These are phyloP conservation scores for Claviceps capensis DNA, from an alignment of 2,329 filamentous ascomycete genomes.

Conservation along the genomic window DNA sequence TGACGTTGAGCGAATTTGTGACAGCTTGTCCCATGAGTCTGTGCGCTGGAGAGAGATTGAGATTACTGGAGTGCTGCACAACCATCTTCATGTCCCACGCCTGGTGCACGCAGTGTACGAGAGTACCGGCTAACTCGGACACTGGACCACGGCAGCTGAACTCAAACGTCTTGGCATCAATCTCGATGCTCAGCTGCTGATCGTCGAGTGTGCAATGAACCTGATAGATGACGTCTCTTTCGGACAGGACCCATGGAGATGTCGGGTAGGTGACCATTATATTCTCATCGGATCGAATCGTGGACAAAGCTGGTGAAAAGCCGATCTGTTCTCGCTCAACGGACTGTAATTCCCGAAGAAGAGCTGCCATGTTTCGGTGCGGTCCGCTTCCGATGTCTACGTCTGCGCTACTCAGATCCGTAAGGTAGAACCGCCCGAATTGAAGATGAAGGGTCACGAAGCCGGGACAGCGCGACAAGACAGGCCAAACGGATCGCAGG, in stretches of 20 bases:
- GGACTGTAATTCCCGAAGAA: not conserved
- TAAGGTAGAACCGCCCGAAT: conserved; percentile 18
- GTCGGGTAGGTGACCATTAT: not conserved
- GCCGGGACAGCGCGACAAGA: conserved; percentile 14
- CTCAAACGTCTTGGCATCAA: conserved; percentile 14
- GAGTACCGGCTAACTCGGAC: conserved; percentile 11
- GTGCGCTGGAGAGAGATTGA: conserved; percentile 8
- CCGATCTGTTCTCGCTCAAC: conserved; percentile 7
- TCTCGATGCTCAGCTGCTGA: conserved; percentile 11
- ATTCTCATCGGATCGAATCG: conserved; percentile 14
- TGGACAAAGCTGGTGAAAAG: conserved; percentile 17
- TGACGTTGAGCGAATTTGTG: conserved; percentile 11
- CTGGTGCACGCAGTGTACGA: conserved; percentile 17
- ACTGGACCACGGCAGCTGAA: conserved; percentile 10
- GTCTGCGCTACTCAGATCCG: conserved; percentile 7
- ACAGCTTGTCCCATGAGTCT: conserved; percentile 10
- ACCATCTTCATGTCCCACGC: conserved; percentile 20
- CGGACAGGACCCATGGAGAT: conserved; percentile 9
- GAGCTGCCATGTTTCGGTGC: conserved; percentile 6
- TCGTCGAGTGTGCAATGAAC: conserved; percentile 11
- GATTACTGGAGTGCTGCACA: conserved; percentile 7
- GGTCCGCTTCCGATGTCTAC: conserved; percentile 12
- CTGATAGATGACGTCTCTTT: conserved; percentile 14
- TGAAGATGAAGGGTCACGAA: conserved; percentile 11
- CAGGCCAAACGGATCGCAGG: conserved; percentile 7